Percentiles rank a stretch among this genome's conserved stretches.
These are phyloP conservation scores for Wickerhamomyces canadensis DNA, from an alignment of 805 yeast species.

Conservation along the genomic window DNA sequence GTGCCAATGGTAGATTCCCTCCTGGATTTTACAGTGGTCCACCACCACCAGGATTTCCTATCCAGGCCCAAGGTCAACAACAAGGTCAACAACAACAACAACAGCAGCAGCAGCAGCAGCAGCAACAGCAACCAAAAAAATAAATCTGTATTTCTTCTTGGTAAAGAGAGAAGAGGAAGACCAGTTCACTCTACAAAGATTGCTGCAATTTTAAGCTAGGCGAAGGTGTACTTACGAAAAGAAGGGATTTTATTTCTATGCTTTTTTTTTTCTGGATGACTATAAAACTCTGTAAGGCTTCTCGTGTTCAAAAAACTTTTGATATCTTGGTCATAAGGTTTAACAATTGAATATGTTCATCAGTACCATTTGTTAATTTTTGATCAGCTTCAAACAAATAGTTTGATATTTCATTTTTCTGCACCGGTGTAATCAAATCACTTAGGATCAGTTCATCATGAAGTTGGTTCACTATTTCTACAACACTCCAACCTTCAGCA, in stretches of 20 bases:
- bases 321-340: conserved; percentile 56
- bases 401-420: conserved; percentile 62
- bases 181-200: too few relatives aligned
- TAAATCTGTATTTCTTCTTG: too few relatives aligned
- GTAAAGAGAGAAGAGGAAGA: too few relatives aligned
- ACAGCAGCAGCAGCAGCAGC: conserved; percentile 9
- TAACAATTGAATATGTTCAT: conserved; percentile 78
- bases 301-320: conserved; percentile 16
- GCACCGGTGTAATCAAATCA: conserved; percentile 40
- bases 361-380: conserved; percentile 76
- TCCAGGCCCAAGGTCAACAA: conserved; percentile 1
- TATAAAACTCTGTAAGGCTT: too few relatives aligned
- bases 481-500: conserved; percentile 74
- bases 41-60: conserved; percentile 15
- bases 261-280: too few relatives aligned
- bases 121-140: conserved; percentile 5
- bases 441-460: conserved; percentile 62
- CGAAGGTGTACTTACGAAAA: too few relatives aligned
- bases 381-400: conserved; percentile 71
- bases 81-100: conserved; percentile 4
- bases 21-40: conserved; percentile 21
- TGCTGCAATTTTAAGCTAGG: too few relatives aligned
- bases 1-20: conserved; percentile 15
- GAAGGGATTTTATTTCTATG: neutral
- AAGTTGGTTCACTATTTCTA: conserved; percentile 63